Evolutionary conservation across 2,329 filamentous ascomycete genomes (phyloP).

Genomic region (Septoria linicola): DNA sequence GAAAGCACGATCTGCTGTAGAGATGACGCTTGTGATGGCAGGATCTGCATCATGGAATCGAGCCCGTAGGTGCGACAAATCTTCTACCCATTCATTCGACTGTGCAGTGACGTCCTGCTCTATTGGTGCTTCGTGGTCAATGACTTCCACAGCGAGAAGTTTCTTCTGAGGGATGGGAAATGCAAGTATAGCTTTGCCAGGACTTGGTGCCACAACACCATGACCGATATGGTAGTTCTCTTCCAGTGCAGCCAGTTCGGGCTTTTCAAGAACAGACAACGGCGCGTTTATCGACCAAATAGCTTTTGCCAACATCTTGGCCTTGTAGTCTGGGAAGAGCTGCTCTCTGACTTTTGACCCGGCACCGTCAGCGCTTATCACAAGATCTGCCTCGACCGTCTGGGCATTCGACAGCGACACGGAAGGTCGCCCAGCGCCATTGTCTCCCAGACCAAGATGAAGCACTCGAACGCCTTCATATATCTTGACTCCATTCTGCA

Average conservation of each 20-base stretch:
- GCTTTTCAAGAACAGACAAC: conserved; percentile 1
- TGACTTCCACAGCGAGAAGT: conserved; percentile 6
- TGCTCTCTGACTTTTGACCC: conserved; percentile 1
- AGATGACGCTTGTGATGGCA: conserved; percentile 7
- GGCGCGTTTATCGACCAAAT: conserved; percentile 6
- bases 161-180: conserved; percentile 10
- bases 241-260: conserved; percentile 4
- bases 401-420: conserved; percentile 5
- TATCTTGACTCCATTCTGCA: conserved; percentile 1
- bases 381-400: conserved; percentile 5
- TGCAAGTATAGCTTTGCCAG: conserved; percentile 1
- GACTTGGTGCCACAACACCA: conserved; percentile 1
- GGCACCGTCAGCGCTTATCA: conserved; percentile 15
- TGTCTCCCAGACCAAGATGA: conserved; percentile 1
- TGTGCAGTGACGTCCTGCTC: not conserved
- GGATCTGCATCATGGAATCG: conserved; percentile 10
- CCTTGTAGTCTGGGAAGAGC: conserved; percentile 8
- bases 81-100: not conserved
- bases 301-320: not conserved
- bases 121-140: conserved; percentile 11
- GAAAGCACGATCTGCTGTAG: conserved; percentile 5
- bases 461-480: conserved; percentile 3
- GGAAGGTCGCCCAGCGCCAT: not conserved
- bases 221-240: conserved; percentile 1
- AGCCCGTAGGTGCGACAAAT: conserved; percentile 1